Evolutionary conservation across 2,329 filamentous ascomycete genomes (phyloP).

Genomic region (Bipolaris gigantea): DNA sequence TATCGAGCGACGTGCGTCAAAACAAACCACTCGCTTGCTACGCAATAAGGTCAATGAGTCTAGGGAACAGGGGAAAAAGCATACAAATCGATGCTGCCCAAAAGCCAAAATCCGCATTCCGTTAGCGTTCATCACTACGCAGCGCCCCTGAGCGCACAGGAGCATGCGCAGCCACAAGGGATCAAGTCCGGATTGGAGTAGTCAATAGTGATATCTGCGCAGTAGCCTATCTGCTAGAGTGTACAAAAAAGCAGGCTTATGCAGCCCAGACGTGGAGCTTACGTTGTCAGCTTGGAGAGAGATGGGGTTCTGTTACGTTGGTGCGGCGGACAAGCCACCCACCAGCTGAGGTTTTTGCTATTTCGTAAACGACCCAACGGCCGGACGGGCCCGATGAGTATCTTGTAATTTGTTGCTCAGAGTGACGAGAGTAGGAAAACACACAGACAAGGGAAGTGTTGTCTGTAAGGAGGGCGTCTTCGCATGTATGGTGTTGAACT

Average conservation of each 20-base stretch:
- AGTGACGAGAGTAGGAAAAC: neutral
- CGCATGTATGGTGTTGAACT: neutral
- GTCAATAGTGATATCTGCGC: conserved; percentile 3
- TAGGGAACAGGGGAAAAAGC: neutral
- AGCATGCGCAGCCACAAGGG: neutral
- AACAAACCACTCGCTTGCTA: neutral
- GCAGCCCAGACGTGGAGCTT: conserved; percentile 3
- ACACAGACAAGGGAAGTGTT: neutral
- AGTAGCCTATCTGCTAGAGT: neutral
- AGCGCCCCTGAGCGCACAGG: conserved; percentile 2
- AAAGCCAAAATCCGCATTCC: neutral
- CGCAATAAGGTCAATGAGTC: neutral
- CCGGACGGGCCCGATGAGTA: neutral
- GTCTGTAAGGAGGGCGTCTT: neutral
- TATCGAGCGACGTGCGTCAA: neutral
- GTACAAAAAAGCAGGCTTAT: neutral
- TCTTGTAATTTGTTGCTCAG: neutral
- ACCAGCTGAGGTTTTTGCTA: neutral
- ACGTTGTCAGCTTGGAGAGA: neutral
- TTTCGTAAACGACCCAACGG: neutral
- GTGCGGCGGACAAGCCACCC: neutral
- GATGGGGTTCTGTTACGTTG: neutral
- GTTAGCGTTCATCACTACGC: conserved; percentile 1
- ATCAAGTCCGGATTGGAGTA: conserved; percentile 1
- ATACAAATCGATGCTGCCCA: conserved; percentile 11